Evolutionary conservation across 441 rosid genomes (phyloP).

Genomic region (Aleurites moluccanus): DNA sequence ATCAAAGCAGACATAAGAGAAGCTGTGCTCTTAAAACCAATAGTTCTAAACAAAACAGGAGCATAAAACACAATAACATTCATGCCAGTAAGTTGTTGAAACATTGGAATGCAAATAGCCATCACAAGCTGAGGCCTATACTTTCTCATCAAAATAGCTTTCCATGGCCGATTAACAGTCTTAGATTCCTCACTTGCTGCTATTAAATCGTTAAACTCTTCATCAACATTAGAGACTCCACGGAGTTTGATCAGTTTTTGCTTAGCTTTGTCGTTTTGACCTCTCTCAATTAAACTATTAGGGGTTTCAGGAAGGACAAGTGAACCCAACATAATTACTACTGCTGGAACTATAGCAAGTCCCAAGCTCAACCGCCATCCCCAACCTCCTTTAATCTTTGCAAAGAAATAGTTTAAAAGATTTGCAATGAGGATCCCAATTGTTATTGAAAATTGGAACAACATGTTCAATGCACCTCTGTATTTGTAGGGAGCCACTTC

Average conservation of each 20-base stretch:
- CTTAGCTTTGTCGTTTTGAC: constrained; percentile 4
- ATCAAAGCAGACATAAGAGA: constrained; percentile 14
- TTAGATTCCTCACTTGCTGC: constrained; percentile 12
- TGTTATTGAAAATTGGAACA: constrained; percentile 51
- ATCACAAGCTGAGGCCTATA: constrained; percentile 19
- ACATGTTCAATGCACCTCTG: constrained; percentile 45
- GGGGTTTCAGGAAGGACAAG: constrained; percentile 26
- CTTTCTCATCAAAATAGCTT: neutral
- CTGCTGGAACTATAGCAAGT: constrained; percentile 23
- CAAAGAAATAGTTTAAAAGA: constrained; percentile 29
- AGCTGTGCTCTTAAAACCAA: constrained; percentile 12
- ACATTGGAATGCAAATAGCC: constrained; percentile 7
- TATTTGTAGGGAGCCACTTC: constrained; percentile 51
- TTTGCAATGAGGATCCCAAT: constrained; percentile 52
- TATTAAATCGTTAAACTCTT: constrained; percentile 14
- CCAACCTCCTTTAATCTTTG: constrained; percentile 21
- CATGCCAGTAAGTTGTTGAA: constrained; percentile 22
- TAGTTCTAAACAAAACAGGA: constrained; percentile 17
- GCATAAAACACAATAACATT: constrained; percentile 22
- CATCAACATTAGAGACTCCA: constrained; percentile 9
- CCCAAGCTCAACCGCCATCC: constrained; percentile 56
- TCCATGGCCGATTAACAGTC: neutral
- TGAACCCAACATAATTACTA: neutral
- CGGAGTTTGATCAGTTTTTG: neutral
- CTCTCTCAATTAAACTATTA: constrained; percentile 11